A percentile compares a stretch with the other conserved stretches of the same genome.
Evolutionary conservation across 225 moss, liverwort and hornwort genomes (phyloP).

Genomic region (Asterella californica): DNA sequence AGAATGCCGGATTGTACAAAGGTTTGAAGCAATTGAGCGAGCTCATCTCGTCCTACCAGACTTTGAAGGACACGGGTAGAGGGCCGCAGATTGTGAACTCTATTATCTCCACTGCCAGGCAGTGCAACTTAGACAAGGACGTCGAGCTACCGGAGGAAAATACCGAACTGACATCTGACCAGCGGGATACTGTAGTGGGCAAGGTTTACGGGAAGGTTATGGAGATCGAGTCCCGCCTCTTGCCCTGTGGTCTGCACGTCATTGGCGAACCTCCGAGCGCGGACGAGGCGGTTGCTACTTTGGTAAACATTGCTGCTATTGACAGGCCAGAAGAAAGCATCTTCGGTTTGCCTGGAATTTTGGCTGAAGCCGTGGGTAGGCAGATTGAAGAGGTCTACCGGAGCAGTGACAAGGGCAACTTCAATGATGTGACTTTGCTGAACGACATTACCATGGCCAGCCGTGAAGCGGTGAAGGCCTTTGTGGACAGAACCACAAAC

Average conservation of each 20-base stretch:
- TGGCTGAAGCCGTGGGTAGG: constrained; percentile 79
- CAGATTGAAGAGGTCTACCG: constrained; percentile 91
- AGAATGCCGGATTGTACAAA: constrained; percentile 94
- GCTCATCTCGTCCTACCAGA: constrained; percentile 91
- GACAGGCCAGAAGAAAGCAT: constrained; percentile 96
- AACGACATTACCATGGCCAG: constrained; percentile 81
- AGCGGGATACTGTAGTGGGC: constrained; percentile 82
- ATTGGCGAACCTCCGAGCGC: constrained; percentile 97
- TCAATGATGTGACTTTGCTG: constrained; percentile 70
- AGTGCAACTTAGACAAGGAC: constrained; percentile 95
- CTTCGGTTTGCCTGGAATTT: constrained; percentile 73
- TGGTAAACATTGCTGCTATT: constrained; percentile 96
- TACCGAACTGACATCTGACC: constrained; percentile 57
- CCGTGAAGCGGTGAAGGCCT: constrained; percentile 65
- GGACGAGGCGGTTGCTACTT: constrained; percentile 82
- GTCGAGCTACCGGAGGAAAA: constrained; percentile 74
- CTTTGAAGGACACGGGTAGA: constrained; percentile 82
- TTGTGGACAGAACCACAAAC: constrained; percentile 77
- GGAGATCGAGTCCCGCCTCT: constrained; percentile 92
- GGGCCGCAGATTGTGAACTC: constrained; percentile 94
- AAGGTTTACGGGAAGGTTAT: constrained; percentile 94
- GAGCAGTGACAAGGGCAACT: constrained; percentile 70
- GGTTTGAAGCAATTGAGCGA: constrained; percentile 98
- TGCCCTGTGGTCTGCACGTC: constrained; percentile 89
- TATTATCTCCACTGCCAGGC: constrained; percentile 91